Percentiles rank a stretch among this genome's conserved stretches.
These are phyloP conservation scores for Lepidium sativum DNA, from an alignment of 345 rosid genomes.

Conservation along the genomic window DNA sequence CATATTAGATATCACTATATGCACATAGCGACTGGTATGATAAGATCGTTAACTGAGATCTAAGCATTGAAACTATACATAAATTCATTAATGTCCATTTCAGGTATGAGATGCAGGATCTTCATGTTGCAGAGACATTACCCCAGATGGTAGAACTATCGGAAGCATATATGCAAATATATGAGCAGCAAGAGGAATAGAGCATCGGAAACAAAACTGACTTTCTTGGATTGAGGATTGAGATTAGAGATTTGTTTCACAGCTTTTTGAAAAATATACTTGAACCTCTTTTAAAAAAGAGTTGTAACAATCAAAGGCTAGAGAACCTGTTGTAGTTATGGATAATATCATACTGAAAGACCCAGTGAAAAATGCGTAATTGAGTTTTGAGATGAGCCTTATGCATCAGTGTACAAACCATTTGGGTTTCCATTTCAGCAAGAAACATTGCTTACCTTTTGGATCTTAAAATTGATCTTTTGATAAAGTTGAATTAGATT, in stretches of 20 bases:
- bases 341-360: background rate
- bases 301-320: background rate
- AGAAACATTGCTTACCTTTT: no score
- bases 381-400: background rate
- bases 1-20: background rate
- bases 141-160: slow-evolving; percentile 98
- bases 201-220: background rate
- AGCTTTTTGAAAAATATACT: background rate
- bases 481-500: no score
- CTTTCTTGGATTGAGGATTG: background rate
- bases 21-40: background rate
- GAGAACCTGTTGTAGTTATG: background rate
- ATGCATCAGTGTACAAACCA: background rate
- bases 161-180: slow-evolving; percentile 95
- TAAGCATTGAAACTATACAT: background rate
- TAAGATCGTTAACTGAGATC: background rate
- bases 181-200: slow-evolving; percentile 60
- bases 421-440: no score
- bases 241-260: background rate
- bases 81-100: background rate
- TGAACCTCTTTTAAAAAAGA: background rate
- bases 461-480: no score
- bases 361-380: background rate
- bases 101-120: slow-evolving; percentile 99
- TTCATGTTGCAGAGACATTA: slow-evolving; percentile 91